Base-by-base conservation (phyloP, 352 stramenopile species). In the Globisporangium apiculatum region DNA sequence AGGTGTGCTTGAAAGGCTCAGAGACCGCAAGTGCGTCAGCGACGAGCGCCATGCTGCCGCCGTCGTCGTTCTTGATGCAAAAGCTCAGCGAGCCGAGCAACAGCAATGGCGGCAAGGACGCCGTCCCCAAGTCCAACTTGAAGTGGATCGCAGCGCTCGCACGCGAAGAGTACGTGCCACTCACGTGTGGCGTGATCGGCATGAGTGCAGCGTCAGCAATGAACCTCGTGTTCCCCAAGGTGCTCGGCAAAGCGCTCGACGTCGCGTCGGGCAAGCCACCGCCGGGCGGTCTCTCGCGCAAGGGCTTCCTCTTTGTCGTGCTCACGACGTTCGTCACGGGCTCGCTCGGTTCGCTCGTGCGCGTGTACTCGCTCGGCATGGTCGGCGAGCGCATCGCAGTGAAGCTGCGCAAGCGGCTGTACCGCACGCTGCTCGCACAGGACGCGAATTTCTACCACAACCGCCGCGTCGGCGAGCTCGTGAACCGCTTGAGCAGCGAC, bases 231-330 rank as follows among this genome's bases (percentile, higher is more conserved):
- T 95, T 96, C 63, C 89, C 89, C 12, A 81, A 83, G 24, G 80
- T 96, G 54, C 93, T 97, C 73, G 89, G 87, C 43, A 94, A 92
- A 50, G 88, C 87, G 9, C 85, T 95, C 37, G 85, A 95, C 57
- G 79, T 94, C 14, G 79, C 83, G n/a, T 80, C 79, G 6, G 81
- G 83, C 42, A 90, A 88, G 50, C 78, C 80, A 15, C 79, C 74
- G 52, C 85, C 85, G 4, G 75, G 67, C 7, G 79, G 74, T 1
- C 67, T 93, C 50, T 94, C 86, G 38, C 78, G 77, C 55, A 94
- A 93, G 52, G 83, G 84, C 36, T 97, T 96, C 56, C 73, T 97
- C 46, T 72, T 87, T 14, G 78, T 90, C 36, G 87, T 94, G 47
- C 64, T 96, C 15, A 81, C 75, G 40, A 89, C 89, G 15, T 96